Conservation (phyloP, 2,329 filamentous ascomycete genomes). For the Blumeria hordei region DNA sequence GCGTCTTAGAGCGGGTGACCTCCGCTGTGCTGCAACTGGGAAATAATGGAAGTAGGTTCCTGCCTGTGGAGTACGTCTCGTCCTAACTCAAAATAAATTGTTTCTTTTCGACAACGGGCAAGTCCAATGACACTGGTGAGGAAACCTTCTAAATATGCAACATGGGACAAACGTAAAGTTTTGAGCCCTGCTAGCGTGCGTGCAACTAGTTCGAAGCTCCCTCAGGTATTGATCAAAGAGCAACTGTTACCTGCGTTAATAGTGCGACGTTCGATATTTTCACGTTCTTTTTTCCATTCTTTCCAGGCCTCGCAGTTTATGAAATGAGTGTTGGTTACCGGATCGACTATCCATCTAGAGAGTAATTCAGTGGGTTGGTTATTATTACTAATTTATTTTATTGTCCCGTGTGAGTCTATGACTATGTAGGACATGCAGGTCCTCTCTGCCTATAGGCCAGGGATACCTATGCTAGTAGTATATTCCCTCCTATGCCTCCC, state of each 20-base stretch:
- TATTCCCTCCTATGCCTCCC: no score
- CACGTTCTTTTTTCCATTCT: not conserved
- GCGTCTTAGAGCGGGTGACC: not conserved
- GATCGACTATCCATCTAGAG: not conserved
- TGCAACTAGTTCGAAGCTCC: not conserved
- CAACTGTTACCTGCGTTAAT: not conserved
- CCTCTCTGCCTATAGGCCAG: no score
- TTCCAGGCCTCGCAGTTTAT: not conserved
- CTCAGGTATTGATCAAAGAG: not conserved
- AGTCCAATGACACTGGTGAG: slow-evolving; percentile 1
- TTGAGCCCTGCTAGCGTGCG: not conserved
- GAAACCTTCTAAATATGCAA: not conserved
- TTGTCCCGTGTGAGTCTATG: no score
- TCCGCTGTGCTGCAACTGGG: not conserved
- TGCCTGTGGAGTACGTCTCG: not conserved
- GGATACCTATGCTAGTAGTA: no score
- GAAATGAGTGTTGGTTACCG: not conserved
- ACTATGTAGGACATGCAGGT: no score
- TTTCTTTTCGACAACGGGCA: not conserved
- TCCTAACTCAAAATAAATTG: not conserved
- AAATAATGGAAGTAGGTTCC: not conserved
- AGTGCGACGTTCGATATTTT: not conserved
- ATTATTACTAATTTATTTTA: no score
- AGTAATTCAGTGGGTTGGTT: not conserved
- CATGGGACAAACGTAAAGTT: not conserved